These are phyloP conservation scores for Biscogniauxia marginata DNA, from an alignment of 2,329 filamentous ascomycete genomes.

Conservation along the genomic window DNA sequence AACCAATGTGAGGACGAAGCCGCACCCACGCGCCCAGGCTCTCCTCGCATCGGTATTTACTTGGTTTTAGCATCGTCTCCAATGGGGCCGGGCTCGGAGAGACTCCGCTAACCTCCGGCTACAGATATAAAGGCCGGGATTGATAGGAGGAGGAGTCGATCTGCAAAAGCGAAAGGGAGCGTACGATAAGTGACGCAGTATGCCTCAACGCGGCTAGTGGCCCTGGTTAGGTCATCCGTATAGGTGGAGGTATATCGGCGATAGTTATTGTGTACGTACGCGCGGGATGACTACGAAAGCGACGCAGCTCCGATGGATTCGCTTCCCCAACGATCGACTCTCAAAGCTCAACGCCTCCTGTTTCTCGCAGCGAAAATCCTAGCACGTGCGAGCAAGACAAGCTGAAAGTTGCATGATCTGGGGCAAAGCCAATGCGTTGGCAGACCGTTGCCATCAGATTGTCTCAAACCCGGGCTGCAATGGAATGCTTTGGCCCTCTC, in stretches of 20 bases:
- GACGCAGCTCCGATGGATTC: background rate
- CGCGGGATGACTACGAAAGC: background rate
- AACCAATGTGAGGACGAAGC: background rate
- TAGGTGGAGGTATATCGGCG: background rate
- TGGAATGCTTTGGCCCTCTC: conserved; percentile 8
- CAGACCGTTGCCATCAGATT: conserved; percentile 11
- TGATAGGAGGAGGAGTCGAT: background rate
- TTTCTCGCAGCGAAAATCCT: conserved; percentile 11
- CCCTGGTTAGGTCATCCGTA: background rate
- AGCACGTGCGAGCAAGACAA: conserved; percentile 20
- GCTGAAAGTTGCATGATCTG: conserved; percentile 33
- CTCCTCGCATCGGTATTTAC: background rate
- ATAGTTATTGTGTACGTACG: background rate
- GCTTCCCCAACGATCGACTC: conserved; percentile 4
- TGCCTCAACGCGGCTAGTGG: background rate
- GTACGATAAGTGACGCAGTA: background rate
- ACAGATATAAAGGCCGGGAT: background rate
- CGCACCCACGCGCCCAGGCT: background rate
- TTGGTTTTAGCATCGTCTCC: background rate
- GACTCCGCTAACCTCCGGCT: background rate
- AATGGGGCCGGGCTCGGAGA: background rate
- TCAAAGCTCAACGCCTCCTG: conserved; percentile 4
- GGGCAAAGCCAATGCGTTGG: conserved; percentile 20
- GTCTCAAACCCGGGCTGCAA: conserved; percentile 9
- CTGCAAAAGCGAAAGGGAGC: background rate